Base-by-base conservation (phyloP, 257 asterid genomes). In the Nicotiana knightiana region DNA sequence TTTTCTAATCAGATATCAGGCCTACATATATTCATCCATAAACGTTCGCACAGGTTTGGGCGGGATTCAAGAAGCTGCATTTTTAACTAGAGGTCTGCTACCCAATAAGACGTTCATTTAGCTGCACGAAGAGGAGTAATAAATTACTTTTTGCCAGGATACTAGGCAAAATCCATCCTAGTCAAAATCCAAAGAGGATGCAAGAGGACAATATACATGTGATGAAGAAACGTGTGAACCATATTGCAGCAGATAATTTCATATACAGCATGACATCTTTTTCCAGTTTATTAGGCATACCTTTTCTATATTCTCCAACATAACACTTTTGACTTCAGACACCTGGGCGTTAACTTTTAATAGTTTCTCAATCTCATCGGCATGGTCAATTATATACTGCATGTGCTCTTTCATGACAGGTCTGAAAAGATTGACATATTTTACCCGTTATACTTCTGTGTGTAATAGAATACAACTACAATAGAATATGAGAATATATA, bases 261-360 rank as follows among this genome's bases (percentile, higher is more conserved):
- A 75, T 28, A 51, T 51, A 12, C 17, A 9, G 24, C 12, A 43
- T 43, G n/a, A 62, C 15, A 33, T 18, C 55, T 32, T 28, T 17
- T 21, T 39, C 46, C 51, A 46, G 82, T 85, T 62, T 62, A 63
- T 30, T 78, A 58, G 68, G 59, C 85, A 24, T 89, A 95, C 99
- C 98, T 87, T 90, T 90, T 91, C 97, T 85, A 95, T 93, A 77
- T 95, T 95, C 89, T 92, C 97, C 81, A 89, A 89, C 99, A 95
- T 93, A 81, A 95, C 87, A 81, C 91, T 91, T 88, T 91, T 94
- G 81, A 94, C 97, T 85, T 94, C 97, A 1, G 97, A 91, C 82
- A 94, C 97, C 85, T 93, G 97, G 71, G 97, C 98, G 85, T 95
- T 91, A 67, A 95, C 97, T 88, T 95, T 95, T 85, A 95, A 81